A percentile compares a stretch with the other conserved stretches of the same genome.
phyloP scores from a whole-genome alignment of 2,329 filamentous ascomycete genomes.

The Niveomyces coronatus region DNA sequence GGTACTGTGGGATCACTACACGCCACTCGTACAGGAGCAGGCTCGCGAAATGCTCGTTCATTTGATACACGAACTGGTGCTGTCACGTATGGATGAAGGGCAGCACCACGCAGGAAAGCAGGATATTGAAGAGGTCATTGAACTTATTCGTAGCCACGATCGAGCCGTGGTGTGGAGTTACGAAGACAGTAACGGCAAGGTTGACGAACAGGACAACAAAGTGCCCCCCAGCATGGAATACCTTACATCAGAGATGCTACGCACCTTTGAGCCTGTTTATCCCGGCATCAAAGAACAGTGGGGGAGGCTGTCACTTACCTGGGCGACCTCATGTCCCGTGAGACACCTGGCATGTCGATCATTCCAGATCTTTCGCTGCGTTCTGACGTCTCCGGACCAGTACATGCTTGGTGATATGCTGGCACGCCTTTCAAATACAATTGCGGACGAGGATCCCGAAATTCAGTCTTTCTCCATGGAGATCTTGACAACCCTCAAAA shows the following conservation, averaged over 20 bases:
- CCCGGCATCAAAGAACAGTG: slow-evolving; percentile 84
- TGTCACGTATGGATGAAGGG: slow-evolving; percentile 63
- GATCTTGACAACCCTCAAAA: slow-evolving; percentile 86
- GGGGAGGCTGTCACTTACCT: slow-evolving; percentile 81
- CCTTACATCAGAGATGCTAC: slow-evolving; percentile 70
- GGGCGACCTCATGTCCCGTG: slow-evolving; percentile 95
- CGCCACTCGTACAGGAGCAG: slow-evolving; percentile 87
- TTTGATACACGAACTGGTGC: slow-evolving; percentile 89
- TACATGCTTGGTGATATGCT: slow-evolving; percentile 97
- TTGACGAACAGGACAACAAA: slow-evolving; percentile 61
- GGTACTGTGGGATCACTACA: slow-evolving; percentile 97
- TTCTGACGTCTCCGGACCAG: slow-evolving; percentile 81
- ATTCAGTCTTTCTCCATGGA: slow-evolving; percentile 98
- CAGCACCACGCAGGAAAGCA: slow-evolving; percentile 52
- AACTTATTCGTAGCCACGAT: slow-evolving; percentile 76
- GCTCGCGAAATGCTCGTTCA: slow-evolving; percentile 97
- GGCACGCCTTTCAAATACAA: slow-evolving; percentile 86
- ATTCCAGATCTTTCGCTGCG: slow-evolving; percentile 93
- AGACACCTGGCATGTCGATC: slow-evolving; percentile 91
- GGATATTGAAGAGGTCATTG: slow-evolving; percentile 78
- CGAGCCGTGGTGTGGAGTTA: slow-evolving; percentile 85
- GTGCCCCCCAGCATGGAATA: slow-evolving; percentile 83
- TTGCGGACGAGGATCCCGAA: slow-evolving; percentile 87
- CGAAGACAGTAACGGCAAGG: slow-evolving; percentile 79
- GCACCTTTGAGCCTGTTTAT: slow-evolving; percentile 75